phyloP scores from a whole-genome alignment of 352 stramenopile species.

The Blastocystis sp. region DNA sequence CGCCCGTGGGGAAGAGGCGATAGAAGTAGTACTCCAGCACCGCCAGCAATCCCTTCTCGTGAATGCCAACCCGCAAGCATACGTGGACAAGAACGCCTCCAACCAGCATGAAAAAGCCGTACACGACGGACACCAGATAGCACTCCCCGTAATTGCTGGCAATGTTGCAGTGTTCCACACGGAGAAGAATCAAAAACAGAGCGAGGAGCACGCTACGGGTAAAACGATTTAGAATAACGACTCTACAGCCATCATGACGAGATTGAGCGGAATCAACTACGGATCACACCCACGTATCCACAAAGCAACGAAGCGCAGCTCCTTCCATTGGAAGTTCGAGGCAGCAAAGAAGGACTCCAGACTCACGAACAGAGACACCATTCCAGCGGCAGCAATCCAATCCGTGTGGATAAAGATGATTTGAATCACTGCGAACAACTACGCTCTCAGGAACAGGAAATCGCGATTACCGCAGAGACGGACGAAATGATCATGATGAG shows the following conservation, averaged over 20 bases:
- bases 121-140: conserved; percentile 5
- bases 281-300: neutral
- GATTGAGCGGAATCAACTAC: conserved; percentile 28
- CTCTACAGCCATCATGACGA: conserved; percentile 12
- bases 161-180: conserved; percentile 5
- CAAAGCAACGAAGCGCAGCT: neutral
- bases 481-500: conserved; percentile 28
- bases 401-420: conserved; percentile 42
- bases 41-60: conserved; percentile 2
- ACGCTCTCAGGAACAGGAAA: neutral
- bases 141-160: conserved; percentile 30
- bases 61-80: neutral
- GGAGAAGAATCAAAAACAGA: conserved; percentile 37
- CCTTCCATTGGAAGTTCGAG: conserved; percentile 38
- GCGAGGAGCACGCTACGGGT: conserved; percentile 24
- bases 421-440: conserved; percentile 42
- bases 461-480: neutral
- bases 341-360: conserved; percentile 48
- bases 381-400: neutral
- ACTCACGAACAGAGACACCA: conserved; percentile 9
- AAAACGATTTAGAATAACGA: neutral
- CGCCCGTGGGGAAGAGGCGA: conserved; percentile 27
- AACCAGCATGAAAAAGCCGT: conserved; percentile 16
- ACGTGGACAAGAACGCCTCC: conserved; percentile 5
- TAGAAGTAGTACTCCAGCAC: conserved; percentile 48